Base-by-base conservation (phyloP, 169 alveolate species). In the Ichthyophthirius multifiliis region DNA sequence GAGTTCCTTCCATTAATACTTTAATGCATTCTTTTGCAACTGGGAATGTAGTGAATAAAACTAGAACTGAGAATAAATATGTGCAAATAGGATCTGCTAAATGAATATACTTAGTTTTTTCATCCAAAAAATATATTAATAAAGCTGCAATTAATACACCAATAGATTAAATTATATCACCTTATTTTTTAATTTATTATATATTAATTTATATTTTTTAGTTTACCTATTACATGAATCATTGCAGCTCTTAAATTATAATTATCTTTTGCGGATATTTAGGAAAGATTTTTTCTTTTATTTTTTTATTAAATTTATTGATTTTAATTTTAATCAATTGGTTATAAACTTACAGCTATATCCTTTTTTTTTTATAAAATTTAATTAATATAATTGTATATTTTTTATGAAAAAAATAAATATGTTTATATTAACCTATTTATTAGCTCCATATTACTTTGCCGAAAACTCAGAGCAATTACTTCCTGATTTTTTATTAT, bases 31-130 rank as follows among this genome's bases (percentile, higher is more conserved):
- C 99, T 80, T 92, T 93, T 47, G 96, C 74, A 35, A 97, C 94
- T 27, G 96, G 95, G 30, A 95, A 63, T n/a, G 99, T 97, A 31
- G 99, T 97, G 63, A 93, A 92, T 41, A 97, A 84, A 41, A 98
- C 99, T 43, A 98, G 84, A 63, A 96, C 87, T 43, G 98, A 94
- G 83, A 97, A 98, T 23, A 98, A 46, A 74, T 94, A 90, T 0
- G 99, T 97, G 88, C 99, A 98, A 13, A 97, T 87, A 35, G 99
- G 99, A 63, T 98, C 99, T 5, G 98, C 98, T 12, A 96, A 83
- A 5, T 89, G 74, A 67, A 87, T 94, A 31, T 71, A 41, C 27
- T 37, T 71, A 15, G 43, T 43, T 43, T 55, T 65, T 5, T 81
- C 32, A 32, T 47, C 31, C 16, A 88, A 65, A 4, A 67, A 48